A percentile compares a stretch with the other conserved stretches of the same genome.
Evolutionary conservation across 2,329 filamentous ascomycete genomes (phyloP).

Genomic region (Colletotrichum nymphaeae): DNA sequence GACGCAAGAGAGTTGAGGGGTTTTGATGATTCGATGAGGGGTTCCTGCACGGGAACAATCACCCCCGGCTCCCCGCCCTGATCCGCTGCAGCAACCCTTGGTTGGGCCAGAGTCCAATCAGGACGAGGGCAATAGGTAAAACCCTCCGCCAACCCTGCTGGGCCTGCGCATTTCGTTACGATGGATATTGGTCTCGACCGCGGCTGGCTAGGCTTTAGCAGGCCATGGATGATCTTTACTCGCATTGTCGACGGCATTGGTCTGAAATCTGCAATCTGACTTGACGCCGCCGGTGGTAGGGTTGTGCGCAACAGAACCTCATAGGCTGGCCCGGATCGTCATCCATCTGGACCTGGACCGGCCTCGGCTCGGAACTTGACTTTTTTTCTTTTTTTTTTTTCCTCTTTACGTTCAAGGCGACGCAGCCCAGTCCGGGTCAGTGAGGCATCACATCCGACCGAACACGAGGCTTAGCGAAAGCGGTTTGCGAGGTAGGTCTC

Average conservation of each 20-base stretch:
- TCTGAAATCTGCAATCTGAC: conserved; percentile 6
- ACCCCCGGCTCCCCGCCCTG: conserved; percentile 27
- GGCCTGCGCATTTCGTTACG: neutral
- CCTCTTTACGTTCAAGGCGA: neutral
- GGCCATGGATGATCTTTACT: conserved; percentile 6
- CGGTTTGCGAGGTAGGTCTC: neutral
- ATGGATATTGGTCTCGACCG: conserved; percentile 10
- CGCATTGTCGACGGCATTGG: neutral
- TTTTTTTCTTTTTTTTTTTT: too few relatives aligned
- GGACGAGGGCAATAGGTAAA: neutral
- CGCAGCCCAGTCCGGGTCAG: neutral
- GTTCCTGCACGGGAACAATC: conserved; percentile 26
- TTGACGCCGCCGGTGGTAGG: neutral
- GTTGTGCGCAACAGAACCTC: neutral
- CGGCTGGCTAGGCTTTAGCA: neutral
- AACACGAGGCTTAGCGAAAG: conserved; percentile 2
- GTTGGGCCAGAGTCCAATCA: conserved; percentile 21
- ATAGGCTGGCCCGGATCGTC: neutral
- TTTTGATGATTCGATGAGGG: conserved; percentile 18
- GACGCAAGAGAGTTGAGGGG: neutral
- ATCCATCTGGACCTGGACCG: conserved; percentile 5
- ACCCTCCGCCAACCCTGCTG: conserved; percentile 11
- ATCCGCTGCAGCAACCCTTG: conserved; percentile 16
- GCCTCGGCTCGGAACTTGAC: conserved; percentile 7
- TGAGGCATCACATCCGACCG: neutral